Percentiles rank a stretch among this genome's conserved stretches.
phyloP scores from a whole-genome alignment of 108 stramenopile genomes.

The Discostella stelligeroides region DNA sequence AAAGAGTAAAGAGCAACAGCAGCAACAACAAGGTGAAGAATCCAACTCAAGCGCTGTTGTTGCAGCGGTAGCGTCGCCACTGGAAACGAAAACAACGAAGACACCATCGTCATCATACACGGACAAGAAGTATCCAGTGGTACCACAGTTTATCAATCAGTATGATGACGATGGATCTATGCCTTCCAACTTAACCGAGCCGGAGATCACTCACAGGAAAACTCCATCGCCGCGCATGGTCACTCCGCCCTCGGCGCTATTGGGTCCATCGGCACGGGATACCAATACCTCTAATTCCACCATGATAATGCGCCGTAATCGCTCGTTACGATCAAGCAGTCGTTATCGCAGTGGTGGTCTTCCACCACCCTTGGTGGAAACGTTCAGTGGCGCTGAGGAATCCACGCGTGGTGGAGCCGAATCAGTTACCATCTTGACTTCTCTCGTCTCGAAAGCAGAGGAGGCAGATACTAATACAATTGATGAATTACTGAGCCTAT shows the following conservation, averaged over 20 bases:
- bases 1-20: not conserved
- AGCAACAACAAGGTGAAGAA: too few relatives aligned
- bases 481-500: conserved; percentile 20
- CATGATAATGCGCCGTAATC: not conserved
- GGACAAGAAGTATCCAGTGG: not conserved
- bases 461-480: not conserved
- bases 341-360: not conserved
- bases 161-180: conserved; percentile 17
- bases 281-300: not conserved
- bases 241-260: not conserved
- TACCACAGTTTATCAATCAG: conserved; percentile 17
- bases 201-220: not conserved
- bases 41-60: too few relatives aligned
- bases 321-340: not conserved
- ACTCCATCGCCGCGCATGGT: not conserved
- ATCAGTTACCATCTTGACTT: not conserved
- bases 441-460: not conserved
- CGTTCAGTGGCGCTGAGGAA: not conserved
- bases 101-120: too few relatives aligned
- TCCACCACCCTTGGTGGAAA: not conserved
- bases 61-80: not conserved
- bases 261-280: not conserved
- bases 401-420: not conserved
- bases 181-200: conserved; percentile 32
- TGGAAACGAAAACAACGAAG: not conserved